Evolutionary conservation across 1,284 basidiomycete genomes (phyloP).

Genomic region (Puccinia hordei): DNA sequence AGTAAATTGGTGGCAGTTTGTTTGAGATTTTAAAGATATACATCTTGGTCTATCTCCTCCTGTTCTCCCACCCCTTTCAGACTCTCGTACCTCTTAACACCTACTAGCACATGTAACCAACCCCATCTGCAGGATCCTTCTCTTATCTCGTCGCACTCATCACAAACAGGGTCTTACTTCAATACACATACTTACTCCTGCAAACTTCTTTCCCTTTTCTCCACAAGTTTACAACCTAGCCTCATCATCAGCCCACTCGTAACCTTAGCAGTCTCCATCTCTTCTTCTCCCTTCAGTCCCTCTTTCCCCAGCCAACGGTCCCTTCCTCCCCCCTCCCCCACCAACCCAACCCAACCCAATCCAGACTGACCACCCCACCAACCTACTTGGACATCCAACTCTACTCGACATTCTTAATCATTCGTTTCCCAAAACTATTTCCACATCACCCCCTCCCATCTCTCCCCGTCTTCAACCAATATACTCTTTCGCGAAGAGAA

Average conservation of each 20-base stretch:
- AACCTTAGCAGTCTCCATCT: slow-evolving; percentile 27
- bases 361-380: neutral
- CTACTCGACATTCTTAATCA: slow-evolving; percentile 10
- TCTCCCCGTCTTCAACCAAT: neutral
- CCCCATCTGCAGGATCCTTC: slow-evolving; percentile 23
- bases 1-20: neutral
- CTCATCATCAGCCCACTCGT: slow-evolving; percentile 28
- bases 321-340: neutral
- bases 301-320: neutral
- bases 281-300: neutral
- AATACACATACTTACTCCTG: slow-evolving; percentile 6
- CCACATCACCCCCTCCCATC: neutral
- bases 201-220: slow-evolving; percentile 27
- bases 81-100: neutral
- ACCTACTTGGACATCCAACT: neutral
- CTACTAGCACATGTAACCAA: neutral
- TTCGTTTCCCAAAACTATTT: neutral
- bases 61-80: slow-evolving; percentile 37
- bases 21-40: slow-evolving; percentile 23
- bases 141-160: slow-evolving; percentile 18
- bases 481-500: neutral
- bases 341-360: neutral
- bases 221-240: neutral
- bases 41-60: slow-evolving; percentile 28
- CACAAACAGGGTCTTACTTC: slow-evolving; percentile 26